These are phyloP conservation scores for Geranium incanum DNA, from an alignment of 441 rosid species.

Conservation along the genomic window DNA sequence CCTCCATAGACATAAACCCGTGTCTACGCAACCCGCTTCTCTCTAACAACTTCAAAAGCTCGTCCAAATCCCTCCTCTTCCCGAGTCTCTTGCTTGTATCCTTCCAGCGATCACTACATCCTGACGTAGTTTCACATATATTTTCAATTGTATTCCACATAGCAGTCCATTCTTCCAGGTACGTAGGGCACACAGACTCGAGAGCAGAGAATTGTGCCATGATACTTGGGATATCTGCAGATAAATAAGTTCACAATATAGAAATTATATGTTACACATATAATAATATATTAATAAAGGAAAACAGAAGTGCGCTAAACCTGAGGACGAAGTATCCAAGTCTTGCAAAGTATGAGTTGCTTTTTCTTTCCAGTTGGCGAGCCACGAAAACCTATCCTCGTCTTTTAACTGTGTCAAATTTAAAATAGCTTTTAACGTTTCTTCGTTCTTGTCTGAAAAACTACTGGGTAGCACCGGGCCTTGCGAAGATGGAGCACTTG, in stretches of 20 bases:
- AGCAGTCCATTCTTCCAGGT: conserved; percentile 45
- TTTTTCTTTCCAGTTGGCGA: conserved; percentile 45
- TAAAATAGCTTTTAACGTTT: conserved; percentile 31
- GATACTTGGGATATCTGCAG: conserved; percentile 36
- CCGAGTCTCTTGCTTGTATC: conserved; percentile 47
- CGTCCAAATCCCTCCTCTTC: conserved; percentile 70
- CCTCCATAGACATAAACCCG: conserved; percentile 64
- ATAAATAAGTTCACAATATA: conserved; percentile 19
- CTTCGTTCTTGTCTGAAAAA: conserved; percentile 33
- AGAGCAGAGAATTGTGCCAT: conserved; percentile 20
- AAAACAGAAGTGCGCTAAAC: conserved; percentile 6
- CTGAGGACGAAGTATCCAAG: conserved; percentile 16
- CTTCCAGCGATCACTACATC: conserved; percentile 66
- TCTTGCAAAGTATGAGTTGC: conserved; percentile 30
- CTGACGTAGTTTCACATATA: conserved; percentile 37
- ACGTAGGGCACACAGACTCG: conserved; percentile 26
- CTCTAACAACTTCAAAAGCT: conserved; percentile 71
- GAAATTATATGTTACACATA: neutral
- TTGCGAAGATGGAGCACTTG: conserved; percentile 32
- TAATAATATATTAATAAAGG: neutral
- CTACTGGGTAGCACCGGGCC: conserved; percentile 33
- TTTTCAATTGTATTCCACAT: conserved; percentile 48
- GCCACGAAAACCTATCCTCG: conserved; percentile 56
- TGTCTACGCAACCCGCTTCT: conserved; percentile 70
- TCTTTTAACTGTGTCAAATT: conserved; percentile 36